Conservation (phyloP, 192 early-diverging fungal species). For the Backusella tarrabulga region DNA sequence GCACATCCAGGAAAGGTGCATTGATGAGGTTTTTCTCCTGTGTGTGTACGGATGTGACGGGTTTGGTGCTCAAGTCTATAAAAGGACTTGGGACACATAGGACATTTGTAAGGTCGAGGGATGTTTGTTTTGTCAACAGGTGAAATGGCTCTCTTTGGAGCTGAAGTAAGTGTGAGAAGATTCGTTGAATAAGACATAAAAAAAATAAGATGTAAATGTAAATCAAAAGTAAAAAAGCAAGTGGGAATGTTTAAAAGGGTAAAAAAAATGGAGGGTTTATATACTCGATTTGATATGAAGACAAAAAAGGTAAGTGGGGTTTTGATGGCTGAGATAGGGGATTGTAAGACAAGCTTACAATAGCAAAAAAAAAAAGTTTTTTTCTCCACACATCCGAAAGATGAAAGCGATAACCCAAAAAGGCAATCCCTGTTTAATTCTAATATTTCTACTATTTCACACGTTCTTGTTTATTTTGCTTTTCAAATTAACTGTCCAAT, state of each 20-base stretch:
- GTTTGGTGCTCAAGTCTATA: constrained; percentile 83
- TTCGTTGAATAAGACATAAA: background rate
- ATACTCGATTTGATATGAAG: background rate
- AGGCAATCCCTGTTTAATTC: constrained; percentile 15
- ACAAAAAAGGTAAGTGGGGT: constrained; percentile 4
- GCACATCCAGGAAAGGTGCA: constrained; percentile 70
- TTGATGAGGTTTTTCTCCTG: constrained; percentile 80
- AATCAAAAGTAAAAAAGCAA: background rate
- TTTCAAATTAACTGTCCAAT: constrained; percentile 8
- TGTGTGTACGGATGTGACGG: constrained; percentile 87
- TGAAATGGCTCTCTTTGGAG: constrained; percentile 17
- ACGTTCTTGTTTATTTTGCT: constrained; percentile 10
- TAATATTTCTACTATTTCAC: constrained; percentile 4
- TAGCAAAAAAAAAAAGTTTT: constrained; percentile 8
- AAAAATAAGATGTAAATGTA: background rate
- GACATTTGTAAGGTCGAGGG: constrained; percentile 59
- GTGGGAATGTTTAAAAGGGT: background rate
- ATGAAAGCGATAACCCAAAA: constrained; percentile 25
- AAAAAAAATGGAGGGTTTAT: constrained; percentile 3
- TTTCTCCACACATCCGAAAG: constrained; percentile 31
- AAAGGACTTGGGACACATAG: constrained; percentile 69
- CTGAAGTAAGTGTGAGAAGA: constrained; percentile 10
- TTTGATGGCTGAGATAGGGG: constrained; percentile 37
- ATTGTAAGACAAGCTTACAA: constrained; percentile 24
- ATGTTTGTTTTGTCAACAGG: constrained; percentile 30